Evolutionary conservation across 163 green algal genomes (phyloP).

Genomic region (Scenedesmus sp.): DNA sequence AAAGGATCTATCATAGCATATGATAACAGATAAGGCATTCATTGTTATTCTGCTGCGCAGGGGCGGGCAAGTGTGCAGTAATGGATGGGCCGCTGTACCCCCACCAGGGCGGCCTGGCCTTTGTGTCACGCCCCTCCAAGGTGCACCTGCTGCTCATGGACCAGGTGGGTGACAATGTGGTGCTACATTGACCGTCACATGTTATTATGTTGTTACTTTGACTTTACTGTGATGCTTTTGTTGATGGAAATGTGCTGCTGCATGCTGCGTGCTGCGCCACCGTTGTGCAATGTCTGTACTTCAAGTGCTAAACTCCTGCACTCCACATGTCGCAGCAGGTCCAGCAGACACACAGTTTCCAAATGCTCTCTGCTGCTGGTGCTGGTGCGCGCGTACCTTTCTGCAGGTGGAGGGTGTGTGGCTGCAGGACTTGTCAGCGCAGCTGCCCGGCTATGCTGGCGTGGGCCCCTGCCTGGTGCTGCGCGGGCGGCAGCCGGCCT

Average conservation of each 20-base stretch:
- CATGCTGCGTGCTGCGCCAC: background rate
- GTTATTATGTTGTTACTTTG: background rate
- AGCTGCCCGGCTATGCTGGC: slow-evolving; percentile 29
- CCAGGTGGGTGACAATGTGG: slow-evolving; percentile 7
- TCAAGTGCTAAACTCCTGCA: too few relatives aligned
- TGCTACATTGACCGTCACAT: background rate
- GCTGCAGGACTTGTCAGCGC: slow-evolving; percentile 21
- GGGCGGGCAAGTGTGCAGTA: slow-evolving; percentile 1
- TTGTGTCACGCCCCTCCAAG: slow-evolving; percentile 26
- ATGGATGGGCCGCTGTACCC: slow-evolving; percentile 27
- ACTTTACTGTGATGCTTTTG: too few relatives aligned
- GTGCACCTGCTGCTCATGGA: slow-evolving; percentile 39
- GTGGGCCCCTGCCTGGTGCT: slow-evolving; percentile 34
- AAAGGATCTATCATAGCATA: too few relatives aligned
- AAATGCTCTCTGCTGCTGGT: too few relatives aligned
- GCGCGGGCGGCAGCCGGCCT: background rate
- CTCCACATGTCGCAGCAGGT: too few relatives aligned
- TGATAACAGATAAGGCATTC: background rate
- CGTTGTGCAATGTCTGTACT: too few relatives aligned
- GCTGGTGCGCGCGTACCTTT: too few relatives aligned
- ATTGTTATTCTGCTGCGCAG: background rate
- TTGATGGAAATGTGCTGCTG: too few relatives aligned
- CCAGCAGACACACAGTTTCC: too few relatives aligned
- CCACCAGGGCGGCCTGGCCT: background rate
- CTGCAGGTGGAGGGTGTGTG: slow-evolving; percentile 40